Base-by-base conservation (phyloP, 345 rosid genomes). In the Geranium brycei region DNA sequence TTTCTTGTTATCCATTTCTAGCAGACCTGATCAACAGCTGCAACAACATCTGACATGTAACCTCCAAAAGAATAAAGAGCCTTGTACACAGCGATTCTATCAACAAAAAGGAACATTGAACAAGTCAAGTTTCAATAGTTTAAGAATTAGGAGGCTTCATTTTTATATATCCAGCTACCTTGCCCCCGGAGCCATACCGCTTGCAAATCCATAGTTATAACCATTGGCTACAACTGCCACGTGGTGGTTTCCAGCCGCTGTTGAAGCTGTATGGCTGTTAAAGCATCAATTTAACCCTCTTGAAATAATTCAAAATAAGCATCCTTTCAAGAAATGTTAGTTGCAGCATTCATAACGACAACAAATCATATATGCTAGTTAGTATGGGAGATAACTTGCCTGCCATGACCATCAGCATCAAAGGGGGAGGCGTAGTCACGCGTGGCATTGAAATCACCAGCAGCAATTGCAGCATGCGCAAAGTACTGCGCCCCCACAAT, bases 401-500 rank as follows among this genome's bases (percentile, higher is more conserved):
- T 81, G 73, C 85, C 85, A 60, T 81, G 85, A n/a, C 85, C 82
- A 69, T 76, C 82, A 62, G 81, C 78, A 58, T 81, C 85, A 59
- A 71, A 78, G 15, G 85, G 82, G 35, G 85, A 81, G 17, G 74
- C 75, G 66, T 66, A 67, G 53, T 78, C 85, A 3, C 74, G 78
- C 5, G 73, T 67, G 4, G 78, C 62, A 41, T 71, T 81, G 68
- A 81, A 77, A 66, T 81, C 82, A 60, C 80, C 85, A 51, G 69
- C 71, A 61, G 76, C 74, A 62, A 75, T 78, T 63, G 85, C 82
- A 6, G 80, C 80, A 3, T 67, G 69, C 4, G 85, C 82, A 76
- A 78, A 81, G 67, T 81, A 76, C 59, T 78, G 78, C 5, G 85
- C 85, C 51, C 78, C 85, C 56, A 73, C 71, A 58, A 78, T 78